Conservation (phyloP, 2,329 filamentous ascomycete species). For the Diaporthe sp. region DNA sequence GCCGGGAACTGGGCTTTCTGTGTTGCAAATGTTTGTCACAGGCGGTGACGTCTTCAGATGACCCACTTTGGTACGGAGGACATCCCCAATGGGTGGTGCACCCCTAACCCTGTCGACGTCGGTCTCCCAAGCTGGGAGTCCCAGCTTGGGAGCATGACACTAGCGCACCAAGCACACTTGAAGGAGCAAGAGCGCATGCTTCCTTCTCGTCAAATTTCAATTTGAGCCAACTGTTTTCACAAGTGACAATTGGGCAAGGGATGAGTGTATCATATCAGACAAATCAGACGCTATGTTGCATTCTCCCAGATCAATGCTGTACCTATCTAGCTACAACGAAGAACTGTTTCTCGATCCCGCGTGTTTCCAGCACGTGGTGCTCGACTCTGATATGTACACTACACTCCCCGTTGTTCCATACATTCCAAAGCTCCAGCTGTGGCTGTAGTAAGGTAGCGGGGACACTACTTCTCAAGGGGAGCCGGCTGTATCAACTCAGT, state of each 20-base stretch:
- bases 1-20: neutral
- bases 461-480: neutral
- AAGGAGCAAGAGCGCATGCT: neutral
- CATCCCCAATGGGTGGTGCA: neutral
- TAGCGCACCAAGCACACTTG: neutral
- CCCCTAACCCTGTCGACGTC: slow-evolving; percentile 28
- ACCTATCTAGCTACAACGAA: neutral
- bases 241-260: neutral
- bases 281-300: neutral
- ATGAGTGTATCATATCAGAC: neutral
- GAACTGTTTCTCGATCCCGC: neutral
- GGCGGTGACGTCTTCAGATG: slow-evolving; percentile 21
- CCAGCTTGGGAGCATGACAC: neutral
- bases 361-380: neutral
- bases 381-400: neutral
- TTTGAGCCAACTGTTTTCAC: neutral
- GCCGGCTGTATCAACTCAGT: slow-evolving; percentile 48
- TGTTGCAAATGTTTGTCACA: neutral
- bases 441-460: neutral
- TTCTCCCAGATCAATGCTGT: neutral
- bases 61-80: neutral
- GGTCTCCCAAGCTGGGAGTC: too few species aligned
- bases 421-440: neutral
- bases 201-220: neutral
- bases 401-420: neutral